Conservation (phyloP, 2,329 filamentous ascomycete species). For the Cordyceps cateniannulata region DNA sequence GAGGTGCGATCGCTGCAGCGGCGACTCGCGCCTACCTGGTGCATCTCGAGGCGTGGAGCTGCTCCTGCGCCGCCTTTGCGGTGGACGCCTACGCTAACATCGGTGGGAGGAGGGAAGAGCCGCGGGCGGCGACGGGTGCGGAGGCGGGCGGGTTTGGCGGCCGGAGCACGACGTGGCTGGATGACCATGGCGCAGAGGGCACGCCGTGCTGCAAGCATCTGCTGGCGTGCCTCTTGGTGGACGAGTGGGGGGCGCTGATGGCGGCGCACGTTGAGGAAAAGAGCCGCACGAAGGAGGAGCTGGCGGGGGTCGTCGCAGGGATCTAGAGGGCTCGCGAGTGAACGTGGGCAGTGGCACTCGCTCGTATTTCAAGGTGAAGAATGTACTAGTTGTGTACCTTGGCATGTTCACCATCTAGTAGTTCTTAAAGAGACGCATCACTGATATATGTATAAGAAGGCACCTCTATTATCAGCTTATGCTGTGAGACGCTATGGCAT, state of each 20-base stretch:
- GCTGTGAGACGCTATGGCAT: neutral
- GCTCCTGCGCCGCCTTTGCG: slow-evolving; percentile 79
- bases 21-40: slow-evolving; percentile 56
- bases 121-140: neutral
- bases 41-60: slow-evolving; percentile 72
- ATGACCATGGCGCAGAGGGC: slow-evolving; percentile 22
- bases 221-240: slow-evolving; percentile 71
- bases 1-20: neutral
- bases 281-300: slow-evolving; percentile 54
- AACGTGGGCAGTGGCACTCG: neutral
- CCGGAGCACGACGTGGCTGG: slow-evolving; percentile 30
- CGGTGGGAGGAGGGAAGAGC: slow-evolving; percentile 1
- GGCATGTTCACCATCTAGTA: neutral
- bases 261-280: slow-evolving; percentile 48
- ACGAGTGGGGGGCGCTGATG: slow-evolving; percentile 55
- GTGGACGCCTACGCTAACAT: slow-evolving; percentile 57
- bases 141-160: slow-evolving; percentile 43
- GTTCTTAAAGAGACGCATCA: neutral
- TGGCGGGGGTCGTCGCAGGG: slow-evolving; percentile 61
- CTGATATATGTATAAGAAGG: slow-evolving; percentile 7
- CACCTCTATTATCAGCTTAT: neutral
- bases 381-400: neutral
- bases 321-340: slow-evolving; percentile 20
- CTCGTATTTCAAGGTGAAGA: neutral
- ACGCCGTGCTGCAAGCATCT: slow-evolving; percentile 79